These are phyloP conservation scores for Russula abietina DNA, from an alignment of 768 basidiomycete species.

Conservation along the genomic window DNA sequence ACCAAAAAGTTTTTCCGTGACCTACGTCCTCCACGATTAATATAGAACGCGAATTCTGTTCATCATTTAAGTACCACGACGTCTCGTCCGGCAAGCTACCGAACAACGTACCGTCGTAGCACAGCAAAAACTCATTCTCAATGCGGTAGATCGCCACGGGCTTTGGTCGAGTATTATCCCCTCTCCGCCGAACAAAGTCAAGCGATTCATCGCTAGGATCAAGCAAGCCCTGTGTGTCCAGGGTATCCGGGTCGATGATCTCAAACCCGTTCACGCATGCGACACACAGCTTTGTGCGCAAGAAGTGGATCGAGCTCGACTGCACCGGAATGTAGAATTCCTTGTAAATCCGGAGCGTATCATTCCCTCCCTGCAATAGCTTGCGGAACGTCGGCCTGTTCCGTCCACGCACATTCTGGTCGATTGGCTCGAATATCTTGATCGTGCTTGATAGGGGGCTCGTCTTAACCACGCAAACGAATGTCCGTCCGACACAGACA, in stretches of 20 bases:
- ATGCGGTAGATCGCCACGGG: constrained; percentile 98
- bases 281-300: constrained; percentile 95
- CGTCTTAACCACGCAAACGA: constrained; percentile 96
- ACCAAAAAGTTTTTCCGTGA: constrained; percentile 92
- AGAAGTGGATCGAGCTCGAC: constrained; percentile 92
- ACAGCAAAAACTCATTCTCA: constrained; percentile 92
- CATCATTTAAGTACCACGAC: background rate
- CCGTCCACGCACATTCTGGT: constrained; percentile 72
- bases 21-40: constrained; percentile 92
- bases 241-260: constrained; percentile 93
- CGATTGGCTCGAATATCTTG: constrained; percentile 95
- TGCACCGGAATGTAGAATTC: constrained; percentile 99
- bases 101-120: constrained; percentile 80
- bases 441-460: constrained; percentile 94
- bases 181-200: constrained; percentile 88
- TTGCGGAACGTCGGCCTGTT: constrained; percentile 93
- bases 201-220: constrained; percentile 88
- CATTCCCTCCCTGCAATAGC: constrained; percentile 88
- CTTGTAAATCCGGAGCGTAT: constrained; percentile 91
- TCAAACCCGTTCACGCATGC: constrained; percentile 97
- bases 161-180: constrained; percentile 72
- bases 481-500: constrained; percentile 79
- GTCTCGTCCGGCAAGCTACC: background rate
- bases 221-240: constrained; percentile 93
- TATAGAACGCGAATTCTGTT: constrained; percentile 96